Conservation (phyloP, 2,329 filamentous ascomycete genomes). For the Diatrype stigma region DNA sequence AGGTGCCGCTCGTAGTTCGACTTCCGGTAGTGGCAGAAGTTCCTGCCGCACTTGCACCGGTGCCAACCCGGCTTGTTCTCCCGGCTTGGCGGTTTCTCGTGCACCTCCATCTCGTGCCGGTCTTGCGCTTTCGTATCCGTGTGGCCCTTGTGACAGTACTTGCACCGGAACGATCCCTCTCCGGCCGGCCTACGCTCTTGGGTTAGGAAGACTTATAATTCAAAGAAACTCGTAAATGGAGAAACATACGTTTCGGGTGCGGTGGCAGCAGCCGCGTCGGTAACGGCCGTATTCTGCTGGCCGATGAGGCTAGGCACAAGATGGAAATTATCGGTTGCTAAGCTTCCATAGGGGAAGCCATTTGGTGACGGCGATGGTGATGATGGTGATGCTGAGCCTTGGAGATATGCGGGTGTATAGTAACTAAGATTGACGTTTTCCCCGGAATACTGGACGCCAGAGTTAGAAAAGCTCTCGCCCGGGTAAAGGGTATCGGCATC, state of each 20-base stretch:
- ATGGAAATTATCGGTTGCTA: neutral
- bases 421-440: neutral
- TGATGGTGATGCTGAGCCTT: no score
- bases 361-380: no score
- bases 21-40: neutral
- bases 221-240: neutral
- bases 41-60: neutral
- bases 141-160: neutral
- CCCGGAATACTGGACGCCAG: neutral
- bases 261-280: neutral
- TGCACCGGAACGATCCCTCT: neutral
- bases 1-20: neutral
- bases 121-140: neutral
- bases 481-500: neutral
- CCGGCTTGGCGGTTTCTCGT: neutral
- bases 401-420: neutral
- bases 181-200: neutral
- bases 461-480: neutral
- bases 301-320: neutral
- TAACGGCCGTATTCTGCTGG: neutral
- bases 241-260: neutral
- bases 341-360: neutral
- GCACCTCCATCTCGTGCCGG: neutral
- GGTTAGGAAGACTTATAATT: neutral
- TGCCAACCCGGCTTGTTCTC: neutral